A percentile compares a stretch with the other conserved stretches of the same genome.
phyloP scores from a whole-genome alignment of 129 eudicot genomes.

The Flaveria sonorensis region DNA sequence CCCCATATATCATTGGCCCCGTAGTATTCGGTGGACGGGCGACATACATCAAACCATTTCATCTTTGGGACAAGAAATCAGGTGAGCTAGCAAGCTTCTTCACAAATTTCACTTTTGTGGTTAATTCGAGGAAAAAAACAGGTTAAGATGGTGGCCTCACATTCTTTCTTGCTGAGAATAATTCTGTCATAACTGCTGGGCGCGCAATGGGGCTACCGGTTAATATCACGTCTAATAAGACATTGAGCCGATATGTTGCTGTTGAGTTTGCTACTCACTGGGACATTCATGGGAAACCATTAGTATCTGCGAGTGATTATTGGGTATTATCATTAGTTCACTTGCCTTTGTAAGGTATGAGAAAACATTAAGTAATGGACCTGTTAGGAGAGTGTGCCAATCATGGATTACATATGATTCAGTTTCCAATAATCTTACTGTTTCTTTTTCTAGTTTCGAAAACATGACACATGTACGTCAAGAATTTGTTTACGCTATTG shows the following conservation, averaged over 20 bases:
- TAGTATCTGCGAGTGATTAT: not conserved
- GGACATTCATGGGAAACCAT: no score
- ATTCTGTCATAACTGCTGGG: not conserved
- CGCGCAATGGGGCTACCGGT: not conserved
- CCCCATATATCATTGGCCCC: not conserved
- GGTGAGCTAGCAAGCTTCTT: slow-evolving; percentile 24
- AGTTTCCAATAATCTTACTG: not conserved
- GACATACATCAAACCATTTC: slow-evolving; percentile 4
- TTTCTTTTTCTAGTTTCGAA: not conserved
- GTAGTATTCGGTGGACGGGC: not conserved
- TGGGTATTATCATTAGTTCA: not conserved
- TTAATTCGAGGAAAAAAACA: not conserved
- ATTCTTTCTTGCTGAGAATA: slow-evolving; percentile 20
- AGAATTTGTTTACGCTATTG: not conserved
- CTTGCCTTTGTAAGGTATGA: not conserved
- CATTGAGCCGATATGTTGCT: not conserved
- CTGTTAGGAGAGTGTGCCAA: not conserved
- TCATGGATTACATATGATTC: not conserved
- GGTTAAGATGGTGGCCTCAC: slow-evolving; percentile 21
- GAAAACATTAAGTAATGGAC: not conserved
- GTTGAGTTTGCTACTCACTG: not conserved
- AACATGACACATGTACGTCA: not conserved
- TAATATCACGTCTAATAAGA: not conserved
- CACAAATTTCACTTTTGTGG: slow-evolving; percentile 14
- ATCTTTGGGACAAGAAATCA: slow-evolving; percentile 19